Percentiles rank a stretch among this genome's conserved stretches.
Evolutionary conservation across 2,329 filamentous ascomycete genomes (phyloP).

Genomic region (Penicillium occitanis): DNA sequence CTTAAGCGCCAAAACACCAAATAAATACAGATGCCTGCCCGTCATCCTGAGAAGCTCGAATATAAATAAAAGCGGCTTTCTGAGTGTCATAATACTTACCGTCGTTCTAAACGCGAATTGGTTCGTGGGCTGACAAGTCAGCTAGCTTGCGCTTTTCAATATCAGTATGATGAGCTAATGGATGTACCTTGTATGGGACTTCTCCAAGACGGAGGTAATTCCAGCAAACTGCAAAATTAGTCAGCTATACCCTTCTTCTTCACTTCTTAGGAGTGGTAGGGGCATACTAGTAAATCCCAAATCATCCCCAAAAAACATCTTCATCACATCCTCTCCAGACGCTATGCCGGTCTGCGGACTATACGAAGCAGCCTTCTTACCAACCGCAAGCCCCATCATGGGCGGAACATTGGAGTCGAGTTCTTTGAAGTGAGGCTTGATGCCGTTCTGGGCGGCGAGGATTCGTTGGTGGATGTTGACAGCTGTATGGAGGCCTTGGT

Average conservation of each 20-base stretch:
- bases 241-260: background rate
- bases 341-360: conserved; percentile 57
- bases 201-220: conserved; percentile 54
- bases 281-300: conserved; percentile 63
- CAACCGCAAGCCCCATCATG: conserved; percentile 70
- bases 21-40: background rate
- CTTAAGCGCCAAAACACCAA: background rate
- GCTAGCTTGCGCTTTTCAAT: background rate
- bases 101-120: conserved; percentile 3
- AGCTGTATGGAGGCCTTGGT: conserved; percentile 66
- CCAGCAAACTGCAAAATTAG: conserved; percentile 52
- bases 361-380: conserved; percentile 67
- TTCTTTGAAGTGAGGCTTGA: conserved; percentile 49
- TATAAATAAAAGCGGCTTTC: background rate
- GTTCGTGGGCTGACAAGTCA: background rate
- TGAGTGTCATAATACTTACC: background rate
- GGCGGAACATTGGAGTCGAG: conserved; percentile 56
- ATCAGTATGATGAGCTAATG: background rate
- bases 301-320: conserved; percentile 66
- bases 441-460: conserved; percentile 40
- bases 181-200: conserved; percentile 2
- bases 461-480: conserved; percentile 62
- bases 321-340: conserved; percentile 62
- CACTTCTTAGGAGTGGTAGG: conserved; percentile 8
- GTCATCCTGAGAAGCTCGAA: conserved; percentile 6